Evolutionary conservation across 2,329 filamentous ascomycete genomes (phyloP), one percentile per base, ranked within the genome.

Genomic region (Ascochyta viciae-villosae): DNA sequence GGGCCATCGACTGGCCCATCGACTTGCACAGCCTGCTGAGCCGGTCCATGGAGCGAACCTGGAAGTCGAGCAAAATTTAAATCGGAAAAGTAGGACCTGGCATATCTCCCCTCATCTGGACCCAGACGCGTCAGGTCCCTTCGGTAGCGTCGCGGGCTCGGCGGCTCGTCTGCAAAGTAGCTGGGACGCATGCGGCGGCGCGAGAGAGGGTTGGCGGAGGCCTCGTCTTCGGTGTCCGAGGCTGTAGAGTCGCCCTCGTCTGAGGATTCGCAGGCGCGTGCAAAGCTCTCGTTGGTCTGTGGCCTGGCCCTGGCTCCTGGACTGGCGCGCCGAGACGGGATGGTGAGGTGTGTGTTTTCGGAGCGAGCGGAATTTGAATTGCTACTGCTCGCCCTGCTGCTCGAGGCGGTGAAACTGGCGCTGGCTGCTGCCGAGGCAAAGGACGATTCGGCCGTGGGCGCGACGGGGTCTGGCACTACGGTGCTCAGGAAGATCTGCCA

Each of bases 401-500:
- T 72, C 16, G 70, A 75, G 27, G 74, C 71, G 31, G 75, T 74
- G 50, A 80, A 81, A 0, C 83, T 83, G 12, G 80, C 80, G 35
- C 82, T 81, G 4, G 83, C 79, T n/a, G 80, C 79, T 1, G 82
- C 82, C 9, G 90, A 93, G 0, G 88, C 85, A 72, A 96, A 96
- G 0, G 92, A 96, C 1, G 92, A 93, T 27, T 90, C 87, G 2
- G 87, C 85, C 65, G 90, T 96, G 0, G 92, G 91, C 3, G 91
- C 84, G 58, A 91, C 89, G 15, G 89, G 87, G 72, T 96, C 92
- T 0, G 91, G 91, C 0, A 90, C 88, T 58, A 97, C 84, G 0
- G 91, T 96, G 6, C 85, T 88, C 54, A 92, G 80, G 49, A 97
- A 86, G 3, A 88, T 91, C 57, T 94, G 89, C 93, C 93, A 97